Evolutionary conservation across 495 filamentous ascomycete genomes (phyloP).

Genomic region (Apodospora peruviana): DNA sequence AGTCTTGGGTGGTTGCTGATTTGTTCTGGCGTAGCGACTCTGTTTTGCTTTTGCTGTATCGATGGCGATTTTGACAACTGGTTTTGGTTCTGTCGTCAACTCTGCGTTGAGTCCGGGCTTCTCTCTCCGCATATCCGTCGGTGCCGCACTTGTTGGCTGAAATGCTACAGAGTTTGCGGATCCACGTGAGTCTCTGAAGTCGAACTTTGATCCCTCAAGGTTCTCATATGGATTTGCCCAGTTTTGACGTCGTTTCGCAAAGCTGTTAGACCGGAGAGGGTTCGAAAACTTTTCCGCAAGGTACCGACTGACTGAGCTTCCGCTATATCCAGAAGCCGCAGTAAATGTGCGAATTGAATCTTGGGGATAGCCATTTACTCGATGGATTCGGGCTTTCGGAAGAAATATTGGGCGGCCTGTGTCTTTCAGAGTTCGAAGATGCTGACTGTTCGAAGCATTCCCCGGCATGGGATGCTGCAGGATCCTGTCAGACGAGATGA

Average conservation of each 20-base stretch:
- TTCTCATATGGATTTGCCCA: slow-evolving; percentile 4
- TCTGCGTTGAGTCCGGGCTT: not conserved
- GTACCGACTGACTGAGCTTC: slow-evolving; percentile 9
- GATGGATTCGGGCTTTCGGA: slow-evolving; percentile 17
- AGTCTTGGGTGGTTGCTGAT: not conserved
- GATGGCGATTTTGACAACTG: not conserved
- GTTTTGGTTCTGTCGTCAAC: too few species aligned
- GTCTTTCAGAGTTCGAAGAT: slow-evolving; percentile 17
- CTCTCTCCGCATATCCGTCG: not conserved
- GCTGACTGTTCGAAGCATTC: not conserved
- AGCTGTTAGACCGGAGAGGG: slow-evolving; percentile 15
- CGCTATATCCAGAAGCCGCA: slow-evolving; percentile 5
- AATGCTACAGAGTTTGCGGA: slow-evolving; percentile 2
- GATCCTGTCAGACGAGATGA: slow-evolving; percentile 21
- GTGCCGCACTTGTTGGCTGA: not conserved
- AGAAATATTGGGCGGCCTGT: slow-evolving; percentile 20
- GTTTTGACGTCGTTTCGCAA: slow-evolving; percentile 2
- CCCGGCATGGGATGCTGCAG: slow-evolving; percentile 15
- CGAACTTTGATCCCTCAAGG: not conserved
- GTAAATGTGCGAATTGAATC: slow-evolving; percentile 19
- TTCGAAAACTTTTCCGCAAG: slow-evolving; percentile 18
- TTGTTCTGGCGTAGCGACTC: not conserved
- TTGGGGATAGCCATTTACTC: slow-evolving; percentile 23
- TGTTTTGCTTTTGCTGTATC: not conserved
- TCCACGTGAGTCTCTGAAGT: slow-evolving; percentile 5